phyloP scores from a whole-genome alignment of 106 monocot species.

The Vanilla planifolia region DNA sequence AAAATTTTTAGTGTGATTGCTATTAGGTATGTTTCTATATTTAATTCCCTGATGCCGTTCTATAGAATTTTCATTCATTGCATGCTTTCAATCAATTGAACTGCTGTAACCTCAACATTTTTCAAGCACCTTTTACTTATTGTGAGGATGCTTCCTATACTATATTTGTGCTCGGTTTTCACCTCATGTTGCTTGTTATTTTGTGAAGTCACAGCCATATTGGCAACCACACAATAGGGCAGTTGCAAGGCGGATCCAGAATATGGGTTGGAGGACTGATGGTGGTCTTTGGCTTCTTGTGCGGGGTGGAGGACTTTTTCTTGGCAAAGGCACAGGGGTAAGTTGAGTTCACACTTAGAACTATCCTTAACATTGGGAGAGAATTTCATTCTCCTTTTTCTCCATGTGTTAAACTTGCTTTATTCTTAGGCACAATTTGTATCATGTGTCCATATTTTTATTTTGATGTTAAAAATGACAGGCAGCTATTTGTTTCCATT shows the following conservation, averaged over 20 bases:
- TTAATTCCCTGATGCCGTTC: too few species aligned
- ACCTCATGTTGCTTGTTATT: neutral
- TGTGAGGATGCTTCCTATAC: too few species aligned
- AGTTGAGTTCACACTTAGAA: neutral
- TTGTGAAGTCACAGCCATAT: constrained; percentile 46
- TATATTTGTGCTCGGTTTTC: neutral
- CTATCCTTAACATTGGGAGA: neutral
- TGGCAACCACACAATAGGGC: constrained; percentile 99
- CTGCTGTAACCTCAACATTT: too few species aligned
- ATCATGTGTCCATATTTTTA: too few species aligned
- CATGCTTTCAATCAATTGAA: too few species aligned
- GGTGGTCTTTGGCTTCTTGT: constrained; percentile 97
- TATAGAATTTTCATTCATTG: too few species aligned
- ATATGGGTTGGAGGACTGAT: constrained; percentile 99
- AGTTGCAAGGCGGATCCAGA: constrained; percentile 85
- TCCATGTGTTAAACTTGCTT: neutral
- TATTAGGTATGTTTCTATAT: too few species aligned
- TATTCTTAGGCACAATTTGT: neutral
- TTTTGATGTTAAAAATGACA: neutral
- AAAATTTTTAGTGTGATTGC: too few species aligned
- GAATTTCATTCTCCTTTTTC: neutral
- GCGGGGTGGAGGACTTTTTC: constrained; percentile 87
- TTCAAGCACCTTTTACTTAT: too few species aligned
- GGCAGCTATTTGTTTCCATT: neutral
- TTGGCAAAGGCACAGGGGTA: constrained; percentile 96